Base-by-base conservation (phyloP, 352 stramenopile genomes). In the Globisporangium heterothallicum region DNA sequence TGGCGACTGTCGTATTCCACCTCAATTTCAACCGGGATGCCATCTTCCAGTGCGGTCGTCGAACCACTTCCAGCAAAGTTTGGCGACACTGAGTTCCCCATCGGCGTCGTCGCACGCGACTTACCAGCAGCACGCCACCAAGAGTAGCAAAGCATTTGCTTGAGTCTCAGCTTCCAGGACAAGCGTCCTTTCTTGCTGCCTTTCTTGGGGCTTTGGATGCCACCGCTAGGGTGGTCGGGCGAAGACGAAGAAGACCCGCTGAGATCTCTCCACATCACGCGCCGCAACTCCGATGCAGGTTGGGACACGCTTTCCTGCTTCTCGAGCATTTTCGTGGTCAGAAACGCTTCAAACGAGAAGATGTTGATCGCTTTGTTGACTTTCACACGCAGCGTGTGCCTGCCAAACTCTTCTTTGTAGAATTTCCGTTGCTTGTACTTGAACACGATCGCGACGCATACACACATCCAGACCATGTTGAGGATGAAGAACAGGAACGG, bases 401-500 rank as follows among this genome's bases (percentile, higher is more conserved):
- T 66, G 2, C 93, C 93, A 57, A 88, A 78, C 27, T 84, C 79
- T 30, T 80, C 70, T 59, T 79, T 78, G 22, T 79, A 74, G 42
- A 72, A 59, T 25, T 58, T 51, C 18, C 61, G 62, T 35, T 74
- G 68, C 64, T 94, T 92, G 53, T 81, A 72, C 24, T 64, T 63
- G 14, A 85, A 63, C 26, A 95, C 55, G 1, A 64, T 42, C 25
- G 76, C 71, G 26, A 86, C 60, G 35, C 87, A 80, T n/a, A 78
- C 38, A 7, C 50, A 49, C 84, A 95, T 98, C 53, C 88, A 86
- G 14, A 95, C 16, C 3, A 98, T 73, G 27, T 88, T 97, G 7
- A 98, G 62, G 12, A 80, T 45, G 66, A 98, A 98, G 80, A 84
- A 86, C 6, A 88, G 53, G 16, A 83, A 60, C 29, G 77, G 74